Conservation (phyloP, 208 protist species). For the Crithidia sp. region DNA sequence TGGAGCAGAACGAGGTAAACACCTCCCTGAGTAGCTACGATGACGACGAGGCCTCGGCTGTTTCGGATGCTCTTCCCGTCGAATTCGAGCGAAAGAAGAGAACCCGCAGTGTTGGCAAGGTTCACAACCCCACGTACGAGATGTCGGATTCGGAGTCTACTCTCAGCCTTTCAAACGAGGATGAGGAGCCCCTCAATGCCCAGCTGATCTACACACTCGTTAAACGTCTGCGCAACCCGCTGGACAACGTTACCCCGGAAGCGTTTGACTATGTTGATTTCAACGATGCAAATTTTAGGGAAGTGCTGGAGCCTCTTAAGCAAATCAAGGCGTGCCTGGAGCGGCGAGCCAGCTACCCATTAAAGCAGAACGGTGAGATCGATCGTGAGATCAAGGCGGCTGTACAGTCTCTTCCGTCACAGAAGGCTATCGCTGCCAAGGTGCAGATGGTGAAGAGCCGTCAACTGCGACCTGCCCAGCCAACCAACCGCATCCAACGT, state of each 20-base stretch:
- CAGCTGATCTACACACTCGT: constrained; percentile 48
- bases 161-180: constrained; percentile 30
- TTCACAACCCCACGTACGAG: constrained; percentile 13
- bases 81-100: constrained; percentile 27
- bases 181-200: constrained; percentile 52
- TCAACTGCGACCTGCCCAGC: constrained; percentile 16
- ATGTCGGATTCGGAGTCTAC: constrained; percentile 20
- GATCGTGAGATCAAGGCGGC: constrained; percentile 40
- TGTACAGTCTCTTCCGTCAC: constrained; percentile 41
- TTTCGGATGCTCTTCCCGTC: constrained; percentile 17
- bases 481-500: constrained; percentile 7
- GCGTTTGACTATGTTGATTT: constrained; percentile 55
- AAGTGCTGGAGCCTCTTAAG: constrained; percentile 44
- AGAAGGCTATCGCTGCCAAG: constrained; percentile 40
- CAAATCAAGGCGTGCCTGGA: constrained; percentile 46
- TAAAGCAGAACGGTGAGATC: constrained; percentile 20
- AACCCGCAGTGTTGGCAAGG: constrained; percentile 20
- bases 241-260: constrained; percentile 39
- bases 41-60: constrained; percentile 21
- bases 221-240: constrained; percentile 32
- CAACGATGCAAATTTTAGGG: constrained; percentile 53
- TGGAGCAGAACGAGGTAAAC: constrained; percentile 7
- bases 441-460: constrained; percentile 38
- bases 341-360: constrained; percentile 45
- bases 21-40: constrained; percentile 16